Evolutionary conservation across 805 yeast genomes (phyloP).

Genomic region (Spathaspora arborariae): DNA sequence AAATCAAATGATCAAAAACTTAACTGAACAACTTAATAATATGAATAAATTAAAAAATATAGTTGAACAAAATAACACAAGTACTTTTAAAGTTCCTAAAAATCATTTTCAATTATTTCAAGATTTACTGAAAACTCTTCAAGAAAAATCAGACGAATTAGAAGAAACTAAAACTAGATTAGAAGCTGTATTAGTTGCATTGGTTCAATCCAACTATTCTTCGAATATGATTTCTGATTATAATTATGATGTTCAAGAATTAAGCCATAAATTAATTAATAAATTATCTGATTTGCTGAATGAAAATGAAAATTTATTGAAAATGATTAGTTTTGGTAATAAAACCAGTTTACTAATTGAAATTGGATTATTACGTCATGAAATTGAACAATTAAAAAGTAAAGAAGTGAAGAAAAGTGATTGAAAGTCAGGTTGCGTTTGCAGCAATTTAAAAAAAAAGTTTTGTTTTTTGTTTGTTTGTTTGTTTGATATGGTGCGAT

Average conservation of each 20-base stretch:
- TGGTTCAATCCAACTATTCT: background rate
- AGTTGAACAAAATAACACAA: background rate
- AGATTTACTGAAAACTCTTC: conserved; percentile 45
- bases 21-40: conserved; percentile 30
- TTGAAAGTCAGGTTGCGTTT: background rate
- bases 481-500: too few relatives aligned
- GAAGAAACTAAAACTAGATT: conserved; percentile 58
- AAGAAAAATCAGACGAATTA: conserved; percentile 47
- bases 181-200: conserved; percentile 48
- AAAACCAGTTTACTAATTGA: conserved; percentile 69
- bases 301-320: conserved; percentile 68
- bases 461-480: background rate
- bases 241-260: conserved; percentile 63
- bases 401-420: background rate
- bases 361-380: conserved; percentile 49
- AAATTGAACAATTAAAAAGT: conserved; percentile 9
- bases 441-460: background rate
- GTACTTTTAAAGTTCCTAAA: conserved; percentile 33
- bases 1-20: conserved; percentile 39
- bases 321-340: conserved; percentile 73
- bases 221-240: background rate
- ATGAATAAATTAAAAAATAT: conserved; percentile 10
- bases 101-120: conserved; percentile 45
- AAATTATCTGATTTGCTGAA: conserved; percentile 56
- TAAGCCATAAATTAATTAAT: conserved; percentile 67